Base-by-base conservation (phyloP, 179 eudicot species). In the Spergularia azorica region DNA sequence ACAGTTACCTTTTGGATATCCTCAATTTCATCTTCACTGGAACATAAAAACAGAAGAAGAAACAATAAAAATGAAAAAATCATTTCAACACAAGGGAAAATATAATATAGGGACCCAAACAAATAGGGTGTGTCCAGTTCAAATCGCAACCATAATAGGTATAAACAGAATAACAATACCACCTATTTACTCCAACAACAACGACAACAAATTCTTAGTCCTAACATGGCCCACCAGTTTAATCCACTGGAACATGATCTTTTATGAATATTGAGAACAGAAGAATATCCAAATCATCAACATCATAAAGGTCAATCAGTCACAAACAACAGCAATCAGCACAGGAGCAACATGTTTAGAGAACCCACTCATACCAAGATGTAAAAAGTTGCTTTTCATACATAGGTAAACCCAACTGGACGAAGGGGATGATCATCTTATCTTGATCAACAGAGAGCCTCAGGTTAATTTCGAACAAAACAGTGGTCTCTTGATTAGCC, bases 1-100 rank as follows among this genome's bases (percentile, higher is more conserved):
- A 43, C 52, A 16, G 66, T 72, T 86, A 92, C 98, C 94, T 88
- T 92, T 75, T 94, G 98, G 77, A 92, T 92, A 84, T 94, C 98
- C 79, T 94, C 98, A 72, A 94, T 88, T 80, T 94, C 98, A 89
- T 94, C 98, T 83, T 94, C 98, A 67, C 98, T 94, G 93, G 59
- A 73, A 54, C 77, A 36, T 54, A 58, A 12, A 67, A 80, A 21
- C 57, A 70, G 17, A 80, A 51, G 39, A 67, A 39, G 6, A 74
- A 59, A 76, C 55, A 52, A 52, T 72, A 10, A 76, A 59, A 68
- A 12, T 52, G 18, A 16, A 26, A 82, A 21, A 12, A 72, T 58
- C 20, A 50, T 26, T 65, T 32, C 48, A 75, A 36, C 60, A 32
- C 32, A 43, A 43, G 15, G 18, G 14, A 13, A 16, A 15, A 43